Percentiles rank a stretch among this genome's conserved stretches.
Conservation (phyloP, 345 rosid genomes). For the Clarkia xantiana region DNA sequence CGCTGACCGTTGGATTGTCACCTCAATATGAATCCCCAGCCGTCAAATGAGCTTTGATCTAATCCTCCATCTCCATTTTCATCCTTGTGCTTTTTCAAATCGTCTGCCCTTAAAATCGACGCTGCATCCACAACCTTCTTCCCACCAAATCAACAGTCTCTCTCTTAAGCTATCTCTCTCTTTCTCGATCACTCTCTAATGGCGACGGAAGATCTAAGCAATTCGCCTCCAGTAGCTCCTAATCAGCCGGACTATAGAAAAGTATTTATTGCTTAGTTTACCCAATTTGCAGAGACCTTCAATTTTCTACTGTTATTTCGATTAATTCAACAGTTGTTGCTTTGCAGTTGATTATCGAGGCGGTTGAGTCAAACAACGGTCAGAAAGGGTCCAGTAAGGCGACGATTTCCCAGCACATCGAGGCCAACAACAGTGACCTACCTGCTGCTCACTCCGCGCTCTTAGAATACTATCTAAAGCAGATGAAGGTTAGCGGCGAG, state of each 20-base stretch:
- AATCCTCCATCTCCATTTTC: constrained; percentile 4
- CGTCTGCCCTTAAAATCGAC: constrained; percentile 6
- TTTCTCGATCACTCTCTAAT: no score
- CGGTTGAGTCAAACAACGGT: constrained; percentile 48
- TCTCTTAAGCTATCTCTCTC: no score
- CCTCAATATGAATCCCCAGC: constrained; percentile 9
- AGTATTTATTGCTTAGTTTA: no score
- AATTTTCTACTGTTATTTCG: no score
- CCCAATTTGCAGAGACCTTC: no score
- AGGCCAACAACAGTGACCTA: constrained; percentile 30
- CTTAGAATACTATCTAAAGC: constrained; percentile 47
- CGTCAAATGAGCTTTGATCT: constrained; percentile 13
- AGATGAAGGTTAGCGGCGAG: constrained; percentile 52
- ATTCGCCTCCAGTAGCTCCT: no score
- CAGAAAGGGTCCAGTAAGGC: constrained; percentile 42
- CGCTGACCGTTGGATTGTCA: no score
- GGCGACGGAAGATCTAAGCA: no score
- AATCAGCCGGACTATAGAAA: no score
- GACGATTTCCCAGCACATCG: constrained; percentile 49
- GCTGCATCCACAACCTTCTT: no score
- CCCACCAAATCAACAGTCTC: no score
- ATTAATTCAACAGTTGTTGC: not conserved
- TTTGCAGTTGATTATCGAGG: constrained; percentile 56
- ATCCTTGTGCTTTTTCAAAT: constrained; percentile 11
- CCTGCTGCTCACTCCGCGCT: constrained; percentile 49